A percentile compares a stretch with the other conserved stretches of the same genome.
Evolutionary conservation across 306 rosid genomes (phyloP).

Genomic region (Vachellia pachyceras): DNA sequence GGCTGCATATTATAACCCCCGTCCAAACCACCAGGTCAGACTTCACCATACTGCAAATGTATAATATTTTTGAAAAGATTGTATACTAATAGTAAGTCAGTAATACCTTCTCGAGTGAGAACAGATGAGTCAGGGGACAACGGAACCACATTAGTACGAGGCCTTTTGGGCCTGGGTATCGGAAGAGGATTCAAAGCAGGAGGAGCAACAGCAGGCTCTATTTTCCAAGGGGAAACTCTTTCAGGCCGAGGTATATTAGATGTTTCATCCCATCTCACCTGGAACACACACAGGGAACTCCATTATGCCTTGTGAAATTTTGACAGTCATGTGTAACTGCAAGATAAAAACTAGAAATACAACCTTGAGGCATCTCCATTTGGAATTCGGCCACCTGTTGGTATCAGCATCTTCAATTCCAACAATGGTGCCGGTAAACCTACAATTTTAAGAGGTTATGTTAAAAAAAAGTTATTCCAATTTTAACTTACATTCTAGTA

Average conservation of each 20-base stretch:
- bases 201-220: slow-evolving; percentile 93
- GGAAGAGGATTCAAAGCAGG: slow-evolving; percentile 78
- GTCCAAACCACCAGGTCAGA: background rate
- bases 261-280: slow-evolving; percentile 98
- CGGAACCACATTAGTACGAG: slow-evolving; percentile 65
- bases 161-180: slow-evolving; percentile 75
- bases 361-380: slow-evolving; percentile 96
- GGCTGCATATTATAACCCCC: slow-evolving; percentile 35
- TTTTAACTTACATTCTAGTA: background rate
- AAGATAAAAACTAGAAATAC: slow-evolving; percentile 27
- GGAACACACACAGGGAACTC: slow-evolving; percentile 22
- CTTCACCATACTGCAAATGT: slow-evolving; percentile 7
- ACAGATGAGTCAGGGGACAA: slow-evolving; percentile 81
- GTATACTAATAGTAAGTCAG: background rate
- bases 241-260: slow-evolving; percentile 83
- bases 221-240: slow-evolving; percentile 93
- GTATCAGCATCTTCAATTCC: slow-evolving; percentile 80
- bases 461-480: background rate
- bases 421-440: slow-evolving; percentile 89
- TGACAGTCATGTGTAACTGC: slow-evolving; percentile 9
- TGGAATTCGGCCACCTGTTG: slow-evolving; percentile 73
- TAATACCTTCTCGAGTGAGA: slow-evolving; percentile 79
- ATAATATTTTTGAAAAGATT: background rate
- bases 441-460: slow-evolving; percentile 33
- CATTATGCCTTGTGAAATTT: slow-evolving; percentile 18